A percentile compares a stretch with the other conserved stretches of the same genome.
phyloP scores from a whole-genome alignment of 345 rosid species.

The Murraya paniculata region DNA sequence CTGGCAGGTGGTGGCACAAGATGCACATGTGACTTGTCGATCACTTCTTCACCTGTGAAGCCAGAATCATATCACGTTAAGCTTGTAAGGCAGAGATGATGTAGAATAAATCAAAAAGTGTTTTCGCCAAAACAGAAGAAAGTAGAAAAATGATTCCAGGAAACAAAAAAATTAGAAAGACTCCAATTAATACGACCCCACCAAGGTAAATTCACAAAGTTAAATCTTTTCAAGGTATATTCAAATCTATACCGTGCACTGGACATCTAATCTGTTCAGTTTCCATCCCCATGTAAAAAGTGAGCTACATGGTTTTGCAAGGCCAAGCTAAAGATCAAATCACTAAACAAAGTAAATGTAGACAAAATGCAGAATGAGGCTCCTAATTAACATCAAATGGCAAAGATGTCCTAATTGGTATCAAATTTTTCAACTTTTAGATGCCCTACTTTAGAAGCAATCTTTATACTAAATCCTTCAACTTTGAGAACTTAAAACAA shows the following conservation, averaged over 20 bases:
- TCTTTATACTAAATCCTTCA: neutral
- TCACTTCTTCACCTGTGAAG: constrained; percentile 27
- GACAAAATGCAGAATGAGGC: neutral
- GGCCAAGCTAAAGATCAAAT: neutral
- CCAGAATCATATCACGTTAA: neutral
- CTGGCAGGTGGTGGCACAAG: constrained; percentile 16
- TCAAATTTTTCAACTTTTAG: neutral
- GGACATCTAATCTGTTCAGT: neutral
- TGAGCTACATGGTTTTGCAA: neutral
- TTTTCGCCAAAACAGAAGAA: too few species aligned
- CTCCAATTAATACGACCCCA: neutral
- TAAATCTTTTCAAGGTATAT: neutral
- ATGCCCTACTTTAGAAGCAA: neutral
- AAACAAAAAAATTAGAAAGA: neutral
- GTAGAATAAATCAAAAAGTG: too few species aligned
- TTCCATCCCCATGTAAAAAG: neutral
- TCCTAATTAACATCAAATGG: neutral
- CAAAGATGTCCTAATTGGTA: neutral
- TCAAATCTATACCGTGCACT: neutral
- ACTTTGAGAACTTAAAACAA: neutral
- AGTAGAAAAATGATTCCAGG: too few species aligned
- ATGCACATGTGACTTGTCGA: constrained; percentile 8
- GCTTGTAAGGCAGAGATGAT: neutral
- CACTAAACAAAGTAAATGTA: neutral
- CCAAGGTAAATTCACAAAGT: neutral